These are phyloP conservation scores for Phytophthora cryptogea DNA, from an alignment of 352 stramenopile genomes.

Conservation along the genomic window DNA sequence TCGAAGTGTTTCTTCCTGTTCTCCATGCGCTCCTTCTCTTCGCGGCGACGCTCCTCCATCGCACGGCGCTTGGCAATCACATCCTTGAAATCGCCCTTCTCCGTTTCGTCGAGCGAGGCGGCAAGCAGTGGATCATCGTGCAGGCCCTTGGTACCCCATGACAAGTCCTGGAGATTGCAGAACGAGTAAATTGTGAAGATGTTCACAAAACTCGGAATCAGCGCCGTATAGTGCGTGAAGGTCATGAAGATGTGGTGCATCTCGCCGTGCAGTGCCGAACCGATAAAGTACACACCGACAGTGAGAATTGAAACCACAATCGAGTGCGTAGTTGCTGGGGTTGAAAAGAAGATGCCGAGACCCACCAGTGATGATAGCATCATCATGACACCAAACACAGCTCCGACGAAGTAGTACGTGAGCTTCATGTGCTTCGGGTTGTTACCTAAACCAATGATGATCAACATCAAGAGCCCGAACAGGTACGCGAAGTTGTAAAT, in stretches of 20 bases:
- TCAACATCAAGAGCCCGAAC: constrained; percentile 78
- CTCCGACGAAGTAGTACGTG: constrained; percentile 82
- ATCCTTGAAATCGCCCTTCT: constrained; percentile 86
- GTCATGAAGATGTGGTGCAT: constrained; percentile 86
- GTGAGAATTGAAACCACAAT: constrained; percentile 71
- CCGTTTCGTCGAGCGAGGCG: constrained; percentile 50
- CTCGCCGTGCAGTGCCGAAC: constrained; percentile 77
- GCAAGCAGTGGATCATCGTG: constrained; percentile 55
- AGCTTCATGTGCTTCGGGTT: constrained; percentile 89
- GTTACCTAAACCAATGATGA: constrained; percentile 88
- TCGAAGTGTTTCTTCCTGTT: constrained; percentile 83
- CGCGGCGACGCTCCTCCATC: constrained; percentile 67
- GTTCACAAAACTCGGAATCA: constrained; percentile 90
- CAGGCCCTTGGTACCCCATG: constrained; percentile 85
- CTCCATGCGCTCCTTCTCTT: constrained; percentile 57
- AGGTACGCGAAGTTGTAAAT: constrained; percentile 84
- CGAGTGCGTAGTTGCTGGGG: constrained; percentile 48
- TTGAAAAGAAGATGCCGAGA: constrained; percentile 79
- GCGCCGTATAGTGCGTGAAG: constrained; percentile 86
- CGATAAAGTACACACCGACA: constrained; percentile 84
- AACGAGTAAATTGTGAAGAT: constrained; percentile 92
- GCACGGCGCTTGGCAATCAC: constrained; percentile 78
- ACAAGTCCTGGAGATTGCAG: constrained; percentile 89
- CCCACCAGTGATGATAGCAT: constrained; percentile 77
- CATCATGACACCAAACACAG: constrained; percentile 78